Conservation (phyloP, 2,329 filamentous ascomycete genomes). For the Hirsutella thompsonii region DNA sequence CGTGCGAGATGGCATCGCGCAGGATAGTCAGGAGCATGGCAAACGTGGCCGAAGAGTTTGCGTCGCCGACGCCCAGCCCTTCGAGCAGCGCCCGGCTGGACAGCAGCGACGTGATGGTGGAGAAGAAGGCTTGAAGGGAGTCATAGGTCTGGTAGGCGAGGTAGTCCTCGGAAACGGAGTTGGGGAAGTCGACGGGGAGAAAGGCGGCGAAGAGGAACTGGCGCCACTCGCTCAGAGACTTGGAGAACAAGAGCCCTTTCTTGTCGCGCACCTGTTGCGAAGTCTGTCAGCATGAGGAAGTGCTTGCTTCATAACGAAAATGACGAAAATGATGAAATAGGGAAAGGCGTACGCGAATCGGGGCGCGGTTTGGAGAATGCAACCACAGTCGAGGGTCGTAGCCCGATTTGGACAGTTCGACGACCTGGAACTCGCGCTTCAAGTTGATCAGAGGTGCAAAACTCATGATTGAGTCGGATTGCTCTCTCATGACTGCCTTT, state of each 20-base stretch:
- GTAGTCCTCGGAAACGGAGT: constrained; percentile 79
- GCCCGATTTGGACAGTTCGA: constrained; percentile 25
- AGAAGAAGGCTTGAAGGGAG: constrained; percentile 74
- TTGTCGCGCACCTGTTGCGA: constrained; percentile 3
- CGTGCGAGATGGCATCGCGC: constrained; percentile 66
- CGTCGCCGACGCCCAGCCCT: constrained; percentile 70
- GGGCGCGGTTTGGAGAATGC: constrained; percentile 13
- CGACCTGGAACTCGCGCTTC: constrained; percentile 15
- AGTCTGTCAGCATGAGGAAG: too few species aligned
- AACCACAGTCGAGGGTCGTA: constrained; percentile 21
- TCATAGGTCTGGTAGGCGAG: constrained; percentile 58
- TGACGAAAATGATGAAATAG: too few species aligned
- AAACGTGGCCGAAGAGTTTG: constrained; percentile 63
- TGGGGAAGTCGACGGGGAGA: constrained; percentile 75
- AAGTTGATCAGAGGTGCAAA: constrained; percentile 12
- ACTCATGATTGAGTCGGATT: constrained; percentile 5
- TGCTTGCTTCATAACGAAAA: too few species aligned
- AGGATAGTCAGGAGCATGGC: constrained; percentile 74
- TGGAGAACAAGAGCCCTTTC: constrained; percentile 12
- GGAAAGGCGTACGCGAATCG: constrained; percentile 14
- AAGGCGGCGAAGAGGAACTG: constrained; percentile 53
- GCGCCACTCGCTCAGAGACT: constrained; percentile 19
- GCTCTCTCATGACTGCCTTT: neutral
- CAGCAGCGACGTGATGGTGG: constrained; percentile 66
- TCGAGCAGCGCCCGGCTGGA: constrained; percentile 74